These are phyloP conservation scores for Fusarium oligoseptatum DNA, from an alignment of 2,329 filamentous ascomycete genomes.

Conservation along the genomic window DNA sequence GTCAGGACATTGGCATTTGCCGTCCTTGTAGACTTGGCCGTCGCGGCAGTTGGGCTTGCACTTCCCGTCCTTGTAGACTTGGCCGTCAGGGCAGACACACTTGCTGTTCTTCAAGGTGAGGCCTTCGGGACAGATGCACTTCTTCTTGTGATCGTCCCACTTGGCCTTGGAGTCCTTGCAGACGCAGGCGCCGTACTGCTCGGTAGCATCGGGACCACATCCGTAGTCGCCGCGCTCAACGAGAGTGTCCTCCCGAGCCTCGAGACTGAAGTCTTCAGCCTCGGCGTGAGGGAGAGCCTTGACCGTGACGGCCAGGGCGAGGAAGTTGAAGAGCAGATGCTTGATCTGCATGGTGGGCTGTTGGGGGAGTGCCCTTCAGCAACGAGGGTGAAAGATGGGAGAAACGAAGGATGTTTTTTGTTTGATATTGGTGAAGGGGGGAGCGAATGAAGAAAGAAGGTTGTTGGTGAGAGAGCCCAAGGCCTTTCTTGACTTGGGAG, in stretches of 20 bases:
- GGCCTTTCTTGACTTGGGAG: constrained; percentile 38
- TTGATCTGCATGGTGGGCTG: constrained; percentile 42
- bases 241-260: constrained; percentile 29
- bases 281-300: constrained; percentile 34
- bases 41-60: constrained; percentile 19
- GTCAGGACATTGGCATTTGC: constrained; percentile 16
- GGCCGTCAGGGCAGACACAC: constrained; percentile 28
- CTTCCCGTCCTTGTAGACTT: constrained; percentile 21
- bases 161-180: constrained; percentile 9
- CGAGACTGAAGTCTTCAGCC: constrained; percentile 24
- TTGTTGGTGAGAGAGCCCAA: constrained; percentile 26
- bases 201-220: constrained; percentile 26
- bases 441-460: constrained; percentile 27
- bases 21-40: constrained; percentile 8
- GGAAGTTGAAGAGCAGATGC: constrained; percentile 34
- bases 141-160: constrained; percentile 5
- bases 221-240: constrained; percentile 14
- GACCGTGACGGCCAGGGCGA: constrained; percentile 37
- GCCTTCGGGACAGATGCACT: constrained; percentile 19
- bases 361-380: constrained; percentile 23
- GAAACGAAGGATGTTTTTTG: constrained; percentile 20
- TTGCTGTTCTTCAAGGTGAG: constrained; percentile 12
- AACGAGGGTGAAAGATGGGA: neutral
- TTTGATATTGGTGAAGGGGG: neutral
- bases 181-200: constrained; percentile 25